Conservation (phyloP, 2,329 filamentous ascomycete species). For the Oidium heveae region DNA sequence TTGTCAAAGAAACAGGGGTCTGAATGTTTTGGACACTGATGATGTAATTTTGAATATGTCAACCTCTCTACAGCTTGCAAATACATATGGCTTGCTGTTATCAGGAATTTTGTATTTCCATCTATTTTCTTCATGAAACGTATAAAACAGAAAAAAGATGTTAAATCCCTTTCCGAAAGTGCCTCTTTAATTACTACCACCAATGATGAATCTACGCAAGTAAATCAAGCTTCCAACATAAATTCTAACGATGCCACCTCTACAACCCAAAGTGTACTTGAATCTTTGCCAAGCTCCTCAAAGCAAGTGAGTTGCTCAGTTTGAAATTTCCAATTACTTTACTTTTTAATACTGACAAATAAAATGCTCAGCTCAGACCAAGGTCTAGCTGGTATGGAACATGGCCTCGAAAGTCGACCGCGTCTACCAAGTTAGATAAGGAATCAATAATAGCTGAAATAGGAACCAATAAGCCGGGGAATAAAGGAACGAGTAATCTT, state of each 20-base stretch:
- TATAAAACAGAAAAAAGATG: too few relatives aligned
- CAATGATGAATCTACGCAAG: too few relatives aligned
- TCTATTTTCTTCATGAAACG: too few relatives aligned
- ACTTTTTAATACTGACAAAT: neutral
- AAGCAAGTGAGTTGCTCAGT: neutral
- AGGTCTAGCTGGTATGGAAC: slow-evolving; percentile 10
- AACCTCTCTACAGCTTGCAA: too few relatives aligned
- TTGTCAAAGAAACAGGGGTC: too few relatives aligned
- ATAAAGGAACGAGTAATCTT: slow-evolving; percentile 4
- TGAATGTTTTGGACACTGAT: too few relatives aligned
- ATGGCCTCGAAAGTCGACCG: slow-evolving; percentile 29
- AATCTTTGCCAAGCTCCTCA: neutral
- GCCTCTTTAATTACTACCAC: too few relatives aligned
- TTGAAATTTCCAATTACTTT: neutral
- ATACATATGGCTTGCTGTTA: too few relatives aligned
- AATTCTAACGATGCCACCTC: neutral
- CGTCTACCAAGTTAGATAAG: slow-evolving; percentile 32
- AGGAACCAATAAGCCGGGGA: neutral
- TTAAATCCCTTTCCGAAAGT: too few relatives aligned
- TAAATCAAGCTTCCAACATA: too few relatives aligned
- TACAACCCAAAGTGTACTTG: neutral
- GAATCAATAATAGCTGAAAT: slow-evolving; percentile 32
- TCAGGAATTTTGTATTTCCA: too few relatives aligned
- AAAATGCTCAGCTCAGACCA: neutral
- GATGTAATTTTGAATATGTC: too few relatives aligned